phyloP scores from a whole-genome alignment of 2,329 filamentous ascomycete genomes.

The Magnaporthiopsis poae region DNA sequence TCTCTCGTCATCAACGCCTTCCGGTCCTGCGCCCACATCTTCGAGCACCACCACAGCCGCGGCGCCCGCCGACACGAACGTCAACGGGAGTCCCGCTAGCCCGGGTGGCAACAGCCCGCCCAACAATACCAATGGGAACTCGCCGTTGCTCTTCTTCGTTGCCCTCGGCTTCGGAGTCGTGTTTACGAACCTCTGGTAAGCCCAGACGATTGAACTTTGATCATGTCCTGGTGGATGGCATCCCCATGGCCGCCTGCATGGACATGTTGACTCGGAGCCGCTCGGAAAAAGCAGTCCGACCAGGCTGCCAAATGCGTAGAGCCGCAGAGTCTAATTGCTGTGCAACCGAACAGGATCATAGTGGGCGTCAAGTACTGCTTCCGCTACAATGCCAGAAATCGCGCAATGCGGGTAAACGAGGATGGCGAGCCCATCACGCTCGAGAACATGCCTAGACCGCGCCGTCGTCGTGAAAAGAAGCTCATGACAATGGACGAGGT shows the following conservation, averaged over 20 bases:
- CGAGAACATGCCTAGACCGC: conserved; percentile 70
- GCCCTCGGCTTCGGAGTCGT: conserved; percentile 94
- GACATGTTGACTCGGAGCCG: no score
- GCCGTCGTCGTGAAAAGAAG: conserved; percentile 89
- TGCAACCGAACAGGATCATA: conserved; percentile 68
- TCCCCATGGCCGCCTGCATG: no score
- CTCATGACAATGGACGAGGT: conserved; percentile 99
- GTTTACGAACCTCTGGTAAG: conserved; percentile 96
- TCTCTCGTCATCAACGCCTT: conserved; percentile 4
- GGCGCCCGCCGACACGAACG: conserved; percentile 10
- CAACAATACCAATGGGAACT: conserved; percentile 21
- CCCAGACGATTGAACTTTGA: conserved; percentile 9
- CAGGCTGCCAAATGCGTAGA: background rate
- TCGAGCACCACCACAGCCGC: conserved; percentile 9
- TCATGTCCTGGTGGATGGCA: no score
- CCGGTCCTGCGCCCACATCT: conserved; percentile 5
- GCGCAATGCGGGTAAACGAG: conserved; percentile 64
- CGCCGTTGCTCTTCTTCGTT: conserved; percentile 29
- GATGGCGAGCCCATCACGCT: conserved; percentile 84
- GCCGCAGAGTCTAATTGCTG: background rate
- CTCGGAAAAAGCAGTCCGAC: no score
- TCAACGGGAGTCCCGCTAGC: conserved; percentile 3
- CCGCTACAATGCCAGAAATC: conserved; percentile 89
- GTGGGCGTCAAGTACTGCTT: conserved; percentile 99
- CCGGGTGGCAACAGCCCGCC: conserved; percentile 7